Conservation (phyloP, 2,329 filamentous ascomycete species). For the Biscogniauxia mediterranea region DNA sequence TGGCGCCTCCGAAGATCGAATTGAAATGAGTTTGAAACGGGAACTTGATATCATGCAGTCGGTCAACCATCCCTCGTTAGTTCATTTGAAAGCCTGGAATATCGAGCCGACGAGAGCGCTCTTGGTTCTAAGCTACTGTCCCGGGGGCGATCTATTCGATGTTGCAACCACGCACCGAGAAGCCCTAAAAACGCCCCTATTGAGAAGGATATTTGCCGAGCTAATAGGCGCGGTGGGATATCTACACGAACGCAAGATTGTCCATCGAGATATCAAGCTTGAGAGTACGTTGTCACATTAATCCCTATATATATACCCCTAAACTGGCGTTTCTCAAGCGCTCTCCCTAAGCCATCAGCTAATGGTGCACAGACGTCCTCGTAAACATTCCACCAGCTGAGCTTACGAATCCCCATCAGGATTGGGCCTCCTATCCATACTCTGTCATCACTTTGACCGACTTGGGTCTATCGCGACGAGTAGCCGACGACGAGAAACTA, state of each 20-base stretch:
- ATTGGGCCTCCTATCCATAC: slow-evolving; percentile 75
- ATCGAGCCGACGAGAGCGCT: slow-evolving; percentile 80
- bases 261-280: slow-evolving; percentile 96
- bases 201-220: slow-evolving; percentile 87
- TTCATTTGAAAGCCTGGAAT: slow-evolving; percentile 89
- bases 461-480: slow-evolving; percentile 81
- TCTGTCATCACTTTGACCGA: slow-evolving; percentile 89
- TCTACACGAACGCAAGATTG: slow-evolving; percentile 80
- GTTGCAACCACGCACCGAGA: slow-evolving; percentile 73
- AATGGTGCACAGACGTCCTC: slow-evolving; percentile 68
- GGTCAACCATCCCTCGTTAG: slow-evolving; percentile 84
- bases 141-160: slow-evolving; percentile 93
- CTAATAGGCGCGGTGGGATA: slow-evolving; percentile 82
- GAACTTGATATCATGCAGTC: slow-evolving; percentile 92
- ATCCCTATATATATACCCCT: slow-evolving; percentile 1
- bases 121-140: slow-evolving; percentile 85
- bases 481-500: slow-evolving; percentile 83
- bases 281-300: slow-evolving; percentile 63
- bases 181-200: slow-evolving; percentile 64
- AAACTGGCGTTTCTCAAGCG: slow-evolving; percentile 7
- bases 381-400: slow-evolving; percentile 75
- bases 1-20: slow-evolving; percentile 86
- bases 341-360: slow-evolving; percentile 10
- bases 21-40: slow-evolving; percentile 90
- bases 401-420: slow-evolving; percentile 59